These are phyloP conservation scores for Rhododendron ferrugineum DNA, from an alignment of 148 eudicot genomes.

Conservation along the genomic window DNA sequence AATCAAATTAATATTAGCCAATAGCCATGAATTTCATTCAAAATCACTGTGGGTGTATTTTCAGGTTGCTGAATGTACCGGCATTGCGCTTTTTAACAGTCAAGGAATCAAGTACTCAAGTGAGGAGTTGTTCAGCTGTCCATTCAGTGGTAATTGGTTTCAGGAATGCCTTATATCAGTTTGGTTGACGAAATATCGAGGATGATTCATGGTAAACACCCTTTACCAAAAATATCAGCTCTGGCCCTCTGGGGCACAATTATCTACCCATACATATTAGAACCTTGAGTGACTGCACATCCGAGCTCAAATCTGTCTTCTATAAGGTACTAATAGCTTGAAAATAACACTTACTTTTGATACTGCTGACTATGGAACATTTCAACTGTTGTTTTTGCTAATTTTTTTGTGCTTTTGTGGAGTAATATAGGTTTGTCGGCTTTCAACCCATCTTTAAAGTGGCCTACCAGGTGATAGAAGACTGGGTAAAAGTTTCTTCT, in stretches of 20 bases:
- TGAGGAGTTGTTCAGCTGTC: slow-evolving; percentile 54
- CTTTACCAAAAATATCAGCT: slow-evolving; percentile 55
- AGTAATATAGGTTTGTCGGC: slow-evolving; percentile 33
- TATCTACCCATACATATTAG: slow-evolving; percentile 60
- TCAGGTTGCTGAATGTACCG: slow-evolving; percentile 57
- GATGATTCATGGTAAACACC: slow-evolving; percentile 22
- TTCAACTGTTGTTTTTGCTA: background rate
- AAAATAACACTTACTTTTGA: background rate
- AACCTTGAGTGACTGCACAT: slow-evolving; percentile 63
- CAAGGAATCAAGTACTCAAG: slow-evolving; percentile 52
- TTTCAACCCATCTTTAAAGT: slow-evolving; percentile 40
- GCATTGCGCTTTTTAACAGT: slow-evolving; percentile 42
- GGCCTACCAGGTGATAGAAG: slow-evolving; percentile 38
- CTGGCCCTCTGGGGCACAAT: slow-evolving; percentile 40
- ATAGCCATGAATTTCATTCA: background rate
- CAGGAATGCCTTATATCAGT: background rate
- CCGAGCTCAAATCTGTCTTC: slow-evolving; percentile 46
- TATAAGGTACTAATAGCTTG: slow-evolving; percentile 12
- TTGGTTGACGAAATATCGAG: background rate
- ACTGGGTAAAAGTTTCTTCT: slow-evolving; percentile 30
- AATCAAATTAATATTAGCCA: background rate
- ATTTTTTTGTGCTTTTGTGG: background rate
- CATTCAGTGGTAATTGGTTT: slow-evolving; percentile 35
- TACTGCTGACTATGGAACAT: background rate
- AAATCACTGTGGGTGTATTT: background rate